phyloP scores from a whole-genome alignment of 192 early-diverging fungal genomes.

The Lobosporangium transversale region DNA sequence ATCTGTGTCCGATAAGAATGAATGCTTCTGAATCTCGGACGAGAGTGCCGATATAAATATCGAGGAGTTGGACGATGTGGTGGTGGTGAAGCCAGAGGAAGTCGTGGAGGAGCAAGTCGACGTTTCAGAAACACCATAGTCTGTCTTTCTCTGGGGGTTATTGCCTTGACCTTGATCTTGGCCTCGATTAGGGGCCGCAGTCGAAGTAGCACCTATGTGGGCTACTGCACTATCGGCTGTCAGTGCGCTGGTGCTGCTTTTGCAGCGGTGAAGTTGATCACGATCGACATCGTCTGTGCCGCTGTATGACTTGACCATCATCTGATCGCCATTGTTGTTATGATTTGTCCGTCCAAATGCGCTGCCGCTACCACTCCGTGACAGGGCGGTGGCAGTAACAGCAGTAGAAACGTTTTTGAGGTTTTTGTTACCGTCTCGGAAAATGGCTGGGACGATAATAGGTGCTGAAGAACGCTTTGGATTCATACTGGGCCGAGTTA shows the following conservation, averaged over 20 bases:
- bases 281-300: no score
- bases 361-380: no score
- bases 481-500: not conserved
- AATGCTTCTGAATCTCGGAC: slow-evolving; percentile 13
- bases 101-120: slow-evolving; percentile 38
- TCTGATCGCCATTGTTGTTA: no score
- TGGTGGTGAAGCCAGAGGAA: slow-evolving; percentile 25
- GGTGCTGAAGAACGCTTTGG: not conserved
- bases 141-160: slow-evolving; percentile 6
- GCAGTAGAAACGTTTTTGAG: no score
- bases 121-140: slow-evolving; percentile 1
- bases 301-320: no score
- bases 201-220: no score
- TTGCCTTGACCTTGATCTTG: slow-evolving; percentile 2
- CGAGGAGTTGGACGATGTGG: slow-evolving; percentile 19
- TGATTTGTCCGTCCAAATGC: no score
- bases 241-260: no score
- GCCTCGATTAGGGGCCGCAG: no score
- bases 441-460: not conserved
- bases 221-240: no score
- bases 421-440: not conserved
- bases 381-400: no score
- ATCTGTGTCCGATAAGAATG: not conserved
- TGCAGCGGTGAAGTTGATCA: no score
- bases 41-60: slow-evolving; percentile 11